phyloP scores from a whole-genome alignment of 2,329 filamentous ascomycete genomes.

The Drechslerella stenobrocha region DNA sequence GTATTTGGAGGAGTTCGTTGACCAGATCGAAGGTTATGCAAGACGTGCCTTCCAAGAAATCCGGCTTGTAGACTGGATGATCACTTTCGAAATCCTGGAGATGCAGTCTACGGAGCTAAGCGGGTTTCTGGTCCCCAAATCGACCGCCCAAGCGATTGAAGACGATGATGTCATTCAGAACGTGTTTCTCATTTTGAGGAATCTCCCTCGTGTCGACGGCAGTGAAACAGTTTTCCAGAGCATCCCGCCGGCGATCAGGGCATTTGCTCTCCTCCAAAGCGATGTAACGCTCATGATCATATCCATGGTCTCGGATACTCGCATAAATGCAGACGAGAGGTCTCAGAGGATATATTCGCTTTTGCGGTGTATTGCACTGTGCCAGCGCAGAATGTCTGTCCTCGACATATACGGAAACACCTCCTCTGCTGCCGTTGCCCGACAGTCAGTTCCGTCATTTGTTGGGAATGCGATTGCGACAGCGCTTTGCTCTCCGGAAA shows the following conservation, averaged over 20 bases:
- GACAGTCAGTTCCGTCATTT: slow-evolving; percentile 53
- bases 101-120: slow-evolving; percentile 53
- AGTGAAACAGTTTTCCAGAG: slow-evolving; percentile 51
- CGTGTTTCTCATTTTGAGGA: slow-evolving; percentile 52
- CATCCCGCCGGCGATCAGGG: slow-evolving; percentile 51
- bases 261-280: slow-evolving; percentile 51
- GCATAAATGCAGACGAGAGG: slow-evolving; percentile 51
- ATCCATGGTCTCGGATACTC: slow-evolving; percentile 51
- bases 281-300: slow-evolving; percentile 52
- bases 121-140: slow-evolving; percentile 53
- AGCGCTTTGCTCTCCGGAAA: slow-evolving; percentile 53
- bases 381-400: slow-evolving; percentile 52
- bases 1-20: slow-evolving; percentile 52
- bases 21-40: slow-evolving; percentile 51
- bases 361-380: slow-evolving; percentile 52
- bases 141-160: slow-evolving; percentile 51
- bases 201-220: slow-evolving; percentile 50
- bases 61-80: slow-evolving; percentile 53
- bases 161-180: slow-evolving; percentile 53
- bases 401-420: slow-evolving; percentile 53
- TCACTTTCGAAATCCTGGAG: slow-evolving; percentile 53
- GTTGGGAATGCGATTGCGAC: slow-evolving; percentile 52
- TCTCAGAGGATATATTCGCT: slow-evolving; percentile 52
- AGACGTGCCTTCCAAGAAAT: slow-evolving; percentile 51
- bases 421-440: slow-evolving; percentile 38